phyloP scores from a whole-genome alignment of 768 basidiomycete species.

The Pholiota microspora region DNA sequence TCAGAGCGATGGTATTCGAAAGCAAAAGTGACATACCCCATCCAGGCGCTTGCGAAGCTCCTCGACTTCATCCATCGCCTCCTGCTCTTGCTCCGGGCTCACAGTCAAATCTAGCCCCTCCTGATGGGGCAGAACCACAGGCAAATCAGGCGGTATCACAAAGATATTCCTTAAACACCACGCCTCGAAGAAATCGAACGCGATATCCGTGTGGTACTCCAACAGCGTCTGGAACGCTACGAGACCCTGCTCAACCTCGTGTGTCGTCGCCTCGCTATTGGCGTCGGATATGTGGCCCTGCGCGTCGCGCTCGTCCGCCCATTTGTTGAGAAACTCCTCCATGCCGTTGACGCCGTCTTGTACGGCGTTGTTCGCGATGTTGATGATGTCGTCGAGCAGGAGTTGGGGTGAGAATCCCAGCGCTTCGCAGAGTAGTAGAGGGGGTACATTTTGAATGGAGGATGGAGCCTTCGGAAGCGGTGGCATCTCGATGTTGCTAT shows the following conservation, averaged over 20 bases:
- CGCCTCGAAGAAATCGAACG: slow-evolving; percentile 89
- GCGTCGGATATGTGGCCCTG: slow-evolving; percentile 28
- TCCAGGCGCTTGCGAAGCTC: slow-evolving; percentile 65
- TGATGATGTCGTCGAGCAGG: slow-evolving; percentile 83
- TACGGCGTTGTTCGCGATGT: slow-evolving; percentile 77
- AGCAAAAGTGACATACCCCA: slow-evolving; percentile 46
- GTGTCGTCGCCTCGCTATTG: slow-evolving; percentile 54
- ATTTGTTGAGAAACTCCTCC: slow-evolving; percentile 72
- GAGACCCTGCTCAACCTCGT: slow-evolving; percentile 77
- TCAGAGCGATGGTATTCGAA: not conserved
- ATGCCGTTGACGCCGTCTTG: slow-evolving; percentile 77
- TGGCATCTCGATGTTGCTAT: too few relatives aligned
- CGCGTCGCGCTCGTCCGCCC: slow-evolving; percentile 66
- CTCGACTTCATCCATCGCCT: slow-evolving; percentile 66
- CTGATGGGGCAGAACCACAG: slow-evolving; percentile 77
- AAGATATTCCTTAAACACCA: slow-evolving; percentile 92
- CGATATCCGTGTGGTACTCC: slow-evolving; percentile 85
- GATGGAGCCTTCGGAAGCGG: too few relatives aligned
- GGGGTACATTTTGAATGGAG: slow-evolving; percentile 10
- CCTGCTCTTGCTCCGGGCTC: slow-evolving; percentile 55
- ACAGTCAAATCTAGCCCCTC: slow-evolving; percentile 63
- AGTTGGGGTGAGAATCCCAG: slow-evolving; percentile 84
- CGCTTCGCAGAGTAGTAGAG: slow-evolving; percentile 65
- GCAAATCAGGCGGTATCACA: slow-evolving; percentile 64
- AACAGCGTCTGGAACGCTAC: slow-evolving; percentile 87